Evolutionary conservation across 768 basidiomycete genomes (phyloP).

Genomic region (Tylopilus cervinicoccineus): DNA sequence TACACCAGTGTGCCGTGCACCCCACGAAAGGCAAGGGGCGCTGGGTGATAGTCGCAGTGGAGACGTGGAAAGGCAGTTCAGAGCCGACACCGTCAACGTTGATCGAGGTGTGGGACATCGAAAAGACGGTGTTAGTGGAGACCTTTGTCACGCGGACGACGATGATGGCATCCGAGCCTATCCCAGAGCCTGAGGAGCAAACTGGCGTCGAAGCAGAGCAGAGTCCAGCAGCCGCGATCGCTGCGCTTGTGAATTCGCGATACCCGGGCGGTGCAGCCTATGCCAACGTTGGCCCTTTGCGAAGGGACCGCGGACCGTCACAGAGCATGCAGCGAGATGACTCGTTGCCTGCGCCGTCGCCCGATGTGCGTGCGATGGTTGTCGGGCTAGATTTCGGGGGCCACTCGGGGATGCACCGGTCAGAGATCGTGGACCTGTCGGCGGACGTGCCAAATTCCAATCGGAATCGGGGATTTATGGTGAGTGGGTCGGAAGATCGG

Average conservation of each 20-base stretch:
- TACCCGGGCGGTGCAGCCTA: slow-evolving; percentile 39
- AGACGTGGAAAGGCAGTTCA: slow-evolving; percentile 39
- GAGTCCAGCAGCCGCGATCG: slow-evolving; percentile 70
- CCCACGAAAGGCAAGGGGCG: slow-evolving; percentile 84
- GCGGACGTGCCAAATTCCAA: slow-evolving; percentile 37
- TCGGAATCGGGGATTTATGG: slow-evolving; percentile 65
- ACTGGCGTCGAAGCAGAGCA: slow-evolving; percentile 53
- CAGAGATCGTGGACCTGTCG: slow-evolving; percentile 45
- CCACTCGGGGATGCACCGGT: slow-evolving; percentile 48
- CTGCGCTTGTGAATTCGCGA: slow-evolving; percentile 70
- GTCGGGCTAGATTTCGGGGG: slow-evolving; percentile 79
- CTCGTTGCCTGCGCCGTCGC: slow-evolving; percentile 45
- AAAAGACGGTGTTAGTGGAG: slow-evolving; percentile 75
- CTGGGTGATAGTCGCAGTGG: slow-evolving; percentile 86
- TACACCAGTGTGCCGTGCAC: slow-evolving; percentile 77
- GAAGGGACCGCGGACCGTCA: slow-evolving; percentile 30
- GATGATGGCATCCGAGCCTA: slow-evolving; percentile 40
- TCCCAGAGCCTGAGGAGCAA: slow-evolving; percentile 51
- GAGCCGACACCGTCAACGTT: slow-evolving; percentile 46
- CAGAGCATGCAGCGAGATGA: slow-evolving; percentile 34
- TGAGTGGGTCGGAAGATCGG: slow-evolving; percentile 89
- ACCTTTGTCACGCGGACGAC: slow-evolving; percentile 61
- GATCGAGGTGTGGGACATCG: slow-evolving; percentile 92
- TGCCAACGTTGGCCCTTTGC: slow-evolving; percentile 11
- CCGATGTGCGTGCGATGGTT: slow-evolving; percentile 66